A percentile compares a stretch with the other conserved stretches of the same genome.
Evolutionary conservation across 768 basidiomycete species (phyloP).

Genomic region (Holtermanniella nyarrowii): DNA sequence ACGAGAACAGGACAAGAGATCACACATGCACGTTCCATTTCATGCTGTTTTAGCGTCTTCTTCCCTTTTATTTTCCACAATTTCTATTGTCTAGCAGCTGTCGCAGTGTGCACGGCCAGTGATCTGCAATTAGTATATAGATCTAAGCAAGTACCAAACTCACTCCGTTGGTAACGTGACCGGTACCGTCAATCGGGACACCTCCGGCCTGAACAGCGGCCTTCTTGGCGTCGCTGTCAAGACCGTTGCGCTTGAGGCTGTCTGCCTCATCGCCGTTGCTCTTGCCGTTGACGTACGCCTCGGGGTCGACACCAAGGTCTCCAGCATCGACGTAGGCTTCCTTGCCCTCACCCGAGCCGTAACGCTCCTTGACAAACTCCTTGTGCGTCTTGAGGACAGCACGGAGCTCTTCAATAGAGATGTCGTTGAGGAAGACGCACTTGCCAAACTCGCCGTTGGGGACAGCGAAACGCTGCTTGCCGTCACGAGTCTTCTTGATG

Average conservation of each 20-base stretch:
- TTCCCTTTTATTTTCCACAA: too few relatives aligned
- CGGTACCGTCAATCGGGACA: conserved; percentile 25
- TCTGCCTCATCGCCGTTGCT: conserved; percentile 14
- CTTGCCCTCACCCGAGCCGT: conserved; percentile 32
- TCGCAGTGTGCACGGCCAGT: too few relatives aligned
- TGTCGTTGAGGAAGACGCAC: conserved; percentile 42
- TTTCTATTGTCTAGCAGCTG: too few relatives aligned
- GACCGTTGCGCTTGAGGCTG: conserved; percentile 24
- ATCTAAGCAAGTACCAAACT: not conserved
- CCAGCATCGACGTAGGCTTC: conserved; percentile 42
- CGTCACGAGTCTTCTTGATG: conserved; percentile 39
- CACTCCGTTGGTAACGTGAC: conserved; percentile 24
- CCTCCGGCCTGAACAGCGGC: conserved; percentile 30
- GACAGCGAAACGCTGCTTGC: conserved; percentile 40
- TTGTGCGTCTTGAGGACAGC: conserved; percentile 38
- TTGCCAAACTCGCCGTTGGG: conserved; percentile 39
- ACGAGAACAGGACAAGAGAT: too few relatives aligned
- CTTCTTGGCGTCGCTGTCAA: conserved; percentile 19
- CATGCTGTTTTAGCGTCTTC: too few relatives aligned
- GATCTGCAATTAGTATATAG: not conserved
- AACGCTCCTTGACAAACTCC: conserved; percentile 31
- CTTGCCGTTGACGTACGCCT: conserved; percentile 20
- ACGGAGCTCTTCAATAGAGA: conserved; percentile 35
- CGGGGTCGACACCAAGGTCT: conserved; percentile 39
- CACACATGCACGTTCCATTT: too few relatives aligned